Evolutionary conservation across 768 basidiomycete species (phyloP).

Genomic region (Amylocystis lapponica): DNA sequence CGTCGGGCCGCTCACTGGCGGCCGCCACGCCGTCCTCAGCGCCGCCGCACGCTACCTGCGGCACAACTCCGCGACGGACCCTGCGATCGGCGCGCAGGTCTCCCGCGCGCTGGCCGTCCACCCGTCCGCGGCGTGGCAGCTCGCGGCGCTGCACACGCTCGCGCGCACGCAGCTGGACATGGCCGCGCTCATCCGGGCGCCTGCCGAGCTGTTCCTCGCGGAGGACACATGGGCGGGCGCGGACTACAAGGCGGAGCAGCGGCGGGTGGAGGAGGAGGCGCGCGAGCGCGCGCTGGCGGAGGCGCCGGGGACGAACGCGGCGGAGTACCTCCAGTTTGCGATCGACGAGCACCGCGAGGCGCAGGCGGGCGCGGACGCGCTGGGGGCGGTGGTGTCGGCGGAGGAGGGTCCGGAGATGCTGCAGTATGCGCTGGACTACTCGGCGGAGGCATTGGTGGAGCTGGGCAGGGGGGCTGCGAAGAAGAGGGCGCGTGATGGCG

Average conservation of each 20-base stretch:
- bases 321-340: conserved; percentile 22
- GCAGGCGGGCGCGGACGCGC: conserved; percentile 14
- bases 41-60: conserved; percentile 17
- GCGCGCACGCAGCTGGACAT: conserved; percentile 31
- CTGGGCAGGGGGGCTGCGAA: conserved; percentile 25
- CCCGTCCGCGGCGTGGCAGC: conserved; percentile 13
- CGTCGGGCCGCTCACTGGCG: conserved; percentile 35
- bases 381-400: conserved; percentile 16
- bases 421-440: conserved; percentile 51
- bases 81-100: conserved; percentile 12
- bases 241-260: conserved; percentile 29
- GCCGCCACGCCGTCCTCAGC: conserved; percentile 33
- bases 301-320: conserved; percentile 22
- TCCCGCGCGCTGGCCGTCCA: conserved; percentile 13
- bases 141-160: conserved; percentile 15
- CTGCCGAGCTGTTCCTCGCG: conserved; percentile 36
- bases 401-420: conserved; percentile 43
- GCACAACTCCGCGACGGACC: conserved; percentile 1
- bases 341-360: conserved; percentile 26
- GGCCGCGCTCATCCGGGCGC: conserved; percentile 34
- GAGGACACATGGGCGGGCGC: conserved; percentile 31
- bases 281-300: conserved; percentile 24
- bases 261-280: conserved; percentile 17
- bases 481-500: conserved; percentile 5
- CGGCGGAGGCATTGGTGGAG: conserved; percentile 45